Conservation (phyloP, 225 moss, liverwort and hornwort species). For the Takakia lepidozioides region DNA sequence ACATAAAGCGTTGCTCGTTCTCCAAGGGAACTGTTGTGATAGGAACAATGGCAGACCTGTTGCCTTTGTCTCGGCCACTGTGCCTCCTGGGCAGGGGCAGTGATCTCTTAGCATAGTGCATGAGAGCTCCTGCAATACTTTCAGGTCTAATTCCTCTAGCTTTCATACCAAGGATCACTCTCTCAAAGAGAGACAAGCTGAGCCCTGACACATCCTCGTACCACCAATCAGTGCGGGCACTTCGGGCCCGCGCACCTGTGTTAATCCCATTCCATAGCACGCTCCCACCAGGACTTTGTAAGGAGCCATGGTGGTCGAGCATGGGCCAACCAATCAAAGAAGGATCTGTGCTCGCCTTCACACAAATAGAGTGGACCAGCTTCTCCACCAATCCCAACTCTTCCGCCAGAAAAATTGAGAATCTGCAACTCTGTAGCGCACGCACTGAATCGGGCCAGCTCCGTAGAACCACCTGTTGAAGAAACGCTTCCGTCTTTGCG, state of each 20-base stretch:
- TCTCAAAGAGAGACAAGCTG: slow-evolving; percentile 33
- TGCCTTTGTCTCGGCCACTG: slow-evolving; percentile 19
- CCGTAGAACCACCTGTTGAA: slow-evolving; percentile 39
- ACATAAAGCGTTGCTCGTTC: slow-evolving; percentile 26
- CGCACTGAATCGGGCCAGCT: slow-evolving; percentile 50
- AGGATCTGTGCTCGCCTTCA: slow-evolving; percentile 37
- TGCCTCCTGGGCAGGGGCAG: slow-evolving; percentile 44
- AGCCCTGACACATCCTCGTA: slow-evolving; percentile 40
- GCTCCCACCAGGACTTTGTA: slow-evolving; percentile 48
- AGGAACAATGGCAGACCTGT: slow-evolving; percentile 23
- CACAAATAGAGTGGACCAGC: slow-evolving; percentile 32
- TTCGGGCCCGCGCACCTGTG: slow-evolving; percentile 37
- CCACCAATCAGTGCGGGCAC: slow-evolving; percentile 47
- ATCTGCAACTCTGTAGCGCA: slow-evolving; percentile 37
- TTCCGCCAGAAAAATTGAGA: slow-evolving; percentile 29
- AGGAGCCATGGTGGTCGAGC: slow-evolving; percentile 38
- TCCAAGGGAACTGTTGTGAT: slow-evolving; percentile 20
- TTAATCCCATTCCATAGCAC: slow-evolving; percentile 58
- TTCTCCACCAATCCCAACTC: slow-evolving; percentile 31
- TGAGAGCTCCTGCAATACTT: slow-evolving; percentile 40
- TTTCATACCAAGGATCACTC: slow-evolving; percentile 33
- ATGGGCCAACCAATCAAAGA: slow-evolving; percentile 47
- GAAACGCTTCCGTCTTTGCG: slow-evolving; percentile 35
- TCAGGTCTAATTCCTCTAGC: slow-evolving; percentile 36
- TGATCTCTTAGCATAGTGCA: slow-evolving; percentile 38